Evolutionary conservation across 495 filamentous ascomycete genomes (phyloP), one percentile per base, ranked within the genome.

Genomic region (Delitschia confertaspora): DNA sequence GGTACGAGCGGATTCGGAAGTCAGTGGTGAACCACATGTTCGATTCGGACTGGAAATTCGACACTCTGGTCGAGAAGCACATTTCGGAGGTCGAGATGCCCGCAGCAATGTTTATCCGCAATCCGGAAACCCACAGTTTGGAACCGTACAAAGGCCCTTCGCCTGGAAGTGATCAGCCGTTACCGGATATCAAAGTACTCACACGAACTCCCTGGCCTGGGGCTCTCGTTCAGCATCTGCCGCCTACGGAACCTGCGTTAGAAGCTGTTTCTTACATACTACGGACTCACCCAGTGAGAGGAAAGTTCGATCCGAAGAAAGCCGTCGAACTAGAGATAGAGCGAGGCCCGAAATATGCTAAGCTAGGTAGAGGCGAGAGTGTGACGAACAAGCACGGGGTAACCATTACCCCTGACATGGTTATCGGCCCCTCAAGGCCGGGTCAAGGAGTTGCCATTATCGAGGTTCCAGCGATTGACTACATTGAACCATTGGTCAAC

Each of bases 201-300:
- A 77, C 87, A 6, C 76, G 85, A 13, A 66, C 76, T 56, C 86
- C 88, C 1, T 95, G 88, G 88, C 88, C 88, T 3, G 84, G 78
- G 4, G 77, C 83, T 6, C 56, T 71, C 38, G 62, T 85, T 10
- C 59, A 72, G 1, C 61, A 48, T 8, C 69, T 95, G 0, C 89
- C 88, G 4, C 62, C 66, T 3, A 83, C 87, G 0, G 62, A 65
- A 24, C 78, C 75, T 9, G 75, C 74, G 2, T 59, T 60, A 9
- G 75, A 80, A 25, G 78, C 88, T 8, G 63, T 94, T 37, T 93
- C 79, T 33, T 99, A 96, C 59, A 78, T 99, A 53, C 68, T 94
- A 40, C 81, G 80, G 34, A 76, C 68, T 22, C 78, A 88, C 45
- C 69, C 75, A 31, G 68, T 80, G 25, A 74, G 89, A 19, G 91